Conservation (phyloP, 2,329 filamentous ascomycete species). For the Sclerotinia spermophila region DNA sequence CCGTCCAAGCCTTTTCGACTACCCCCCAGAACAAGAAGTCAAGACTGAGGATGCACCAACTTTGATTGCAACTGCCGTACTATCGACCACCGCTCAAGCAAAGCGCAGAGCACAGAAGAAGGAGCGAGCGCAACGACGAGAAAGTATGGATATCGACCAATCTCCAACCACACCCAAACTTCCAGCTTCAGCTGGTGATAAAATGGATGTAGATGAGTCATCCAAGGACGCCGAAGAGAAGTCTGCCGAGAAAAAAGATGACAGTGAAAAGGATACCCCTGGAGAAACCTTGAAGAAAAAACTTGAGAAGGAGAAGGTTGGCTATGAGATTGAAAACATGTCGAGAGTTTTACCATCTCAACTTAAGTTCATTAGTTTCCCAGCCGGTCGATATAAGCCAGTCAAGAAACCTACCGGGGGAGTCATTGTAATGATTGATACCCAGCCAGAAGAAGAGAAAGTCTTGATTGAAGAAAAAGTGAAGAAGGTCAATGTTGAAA, state of each 20-base stretch:
- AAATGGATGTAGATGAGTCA: slow-evolving; percentile 79
- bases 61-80: slow-evolving; percentile 88
- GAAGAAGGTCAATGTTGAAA: slow-evolving; percentile 69
- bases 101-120: slow-evolving; percentile 93
- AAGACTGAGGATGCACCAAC: slow-evolving; percentile 92
- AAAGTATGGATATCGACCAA: slow-evolving; percentile 93
- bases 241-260: slow-evolving; percentile 59
- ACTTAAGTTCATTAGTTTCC: slow-evolving; percentile 93
- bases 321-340: slow-evolving; percentile 97
- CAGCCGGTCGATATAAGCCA: slow-evolving; percentile 84
- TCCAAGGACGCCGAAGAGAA: slow-evolving; percentile 44
- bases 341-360: slow-evolving; percentile 87
- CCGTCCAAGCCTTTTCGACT: slow-evolving; percentile 92
- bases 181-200: slow-evolving; percentile 57
- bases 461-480: slow-evolving; percentile 85
- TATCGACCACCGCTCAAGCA: slow-evolving; percentile 95
- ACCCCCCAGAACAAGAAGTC: slow-evolving; percentile 92
- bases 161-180: slow-evolving; percentile 70
- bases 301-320: slow-evolving; percentile 91
- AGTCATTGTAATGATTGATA: slow-evolving; percentile 86
- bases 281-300: slow-evolving; percentile 75
- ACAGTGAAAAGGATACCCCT: slow-evolving; percentile 55
- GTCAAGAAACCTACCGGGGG: slow-evolving; percentile 94
- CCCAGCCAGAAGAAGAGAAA: slow-evolving; percentile 72
- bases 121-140: slow-evolving; percentile 80